Conservation (phyloP, 2,329 filamentous ascomycete species). For the Xylaria sp. region DNA sequence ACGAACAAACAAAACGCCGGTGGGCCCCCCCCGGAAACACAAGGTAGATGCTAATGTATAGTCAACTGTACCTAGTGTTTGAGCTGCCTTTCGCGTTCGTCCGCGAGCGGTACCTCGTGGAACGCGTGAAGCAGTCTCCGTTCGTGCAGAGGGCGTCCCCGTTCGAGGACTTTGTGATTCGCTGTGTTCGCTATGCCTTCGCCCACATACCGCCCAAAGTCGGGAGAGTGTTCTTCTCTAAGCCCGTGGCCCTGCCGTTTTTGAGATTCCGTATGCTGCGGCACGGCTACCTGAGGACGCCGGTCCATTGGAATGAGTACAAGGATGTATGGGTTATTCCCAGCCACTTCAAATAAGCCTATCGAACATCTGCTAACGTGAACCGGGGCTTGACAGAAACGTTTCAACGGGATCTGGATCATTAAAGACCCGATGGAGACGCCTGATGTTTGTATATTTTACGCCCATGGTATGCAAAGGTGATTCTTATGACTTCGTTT, state of each 20-base stretch:
- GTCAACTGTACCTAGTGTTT: conserved; percentile 50
- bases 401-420: conserved; percentile 71
- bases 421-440: conserved; percentile 59
- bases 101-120: conserved; percentile 56
- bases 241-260: conserved; percentile 72
- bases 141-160: conserved; percentile 71
- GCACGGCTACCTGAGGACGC: conserved; percentile 66
- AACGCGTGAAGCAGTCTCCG: conserved; percentile 50
- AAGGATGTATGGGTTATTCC: conserved; percentile 45
- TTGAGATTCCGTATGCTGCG: conserved; percentile 74
- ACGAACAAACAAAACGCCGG: neutral
- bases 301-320: conserved; percentile 64
- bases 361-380: conserved; percentile 16
- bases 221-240: conserved; percentile 77
- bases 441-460: conserved; percentile 80
- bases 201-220: conserved; percentile 69
- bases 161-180: conserved; percentile 77
- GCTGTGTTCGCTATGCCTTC: conserved; percentile 79
- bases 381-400: conserved; percentile 40
- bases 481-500: conserved; percentile 48
- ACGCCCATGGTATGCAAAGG: conserved; percentile 67
- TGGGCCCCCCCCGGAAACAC: neutral
- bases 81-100: conserved; percentile 62
- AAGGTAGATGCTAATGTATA: conserved; percentile 1
- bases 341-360: neutral